Evolutionary conservation across 345 rosid species (phyloP).

Genomic region (Brassica rapa): DNA sequence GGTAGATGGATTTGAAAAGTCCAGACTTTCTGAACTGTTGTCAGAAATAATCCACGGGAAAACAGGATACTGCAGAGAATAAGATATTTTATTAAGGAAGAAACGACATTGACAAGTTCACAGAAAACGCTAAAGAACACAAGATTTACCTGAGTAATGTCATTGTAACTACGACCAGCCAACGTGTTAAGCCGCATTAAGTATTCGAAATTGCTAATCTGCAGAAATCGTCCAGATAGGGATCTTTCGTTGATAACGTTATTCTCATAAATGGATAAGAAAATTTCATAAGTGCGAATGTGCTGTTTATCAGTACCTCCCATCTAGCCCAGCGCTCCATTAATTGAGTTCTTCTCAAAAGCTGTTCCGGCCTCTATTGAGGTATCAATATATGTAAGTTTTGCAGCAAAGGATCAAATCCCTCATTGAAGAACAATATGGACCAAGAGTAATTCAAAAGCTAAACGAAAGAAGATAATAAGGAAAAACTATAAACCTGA

Average conservation of each 20-base stretch:
- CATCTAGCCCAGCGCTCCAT: constrained; percentile 99
- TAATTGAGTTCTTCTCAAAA: constrained; percentile 86
- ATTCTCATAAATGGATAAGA: constrained; percentile 14
- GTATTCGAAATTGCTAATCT: constrained; percentile 99
- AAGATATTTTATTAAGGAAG: constrained; percentile 24
- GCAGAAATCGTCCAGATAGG: constrained; percentile 42
- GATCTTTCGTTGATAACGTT: background rate
- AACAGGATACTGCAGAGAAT: constrained; percentile 89
- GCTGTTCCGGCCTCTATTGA: constrained; percentile 92
- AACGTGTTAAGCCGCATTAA: constrained; percentile 92
- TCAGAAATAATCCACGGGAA: constrained; percentile 97
- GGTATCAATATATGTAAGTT: constrained; percentile 33
- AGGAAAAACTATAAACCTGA: constrained; percentile 63
- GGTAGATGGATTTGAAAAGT: constrained; percentile 82
- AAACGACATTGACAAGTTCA: constrained; percentile 3
- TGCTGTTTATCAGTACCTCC: constrained; percentile 69
- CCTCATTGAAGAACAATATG: constrained; percentile 12
- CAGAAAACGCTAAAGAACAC: constrained; percentile 19
- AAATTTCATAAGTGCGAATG: constrained; percentile 28
- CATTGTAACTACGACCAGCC: constrained; percentile 99
- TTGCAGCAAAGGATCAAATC: constrained; percentile 27
- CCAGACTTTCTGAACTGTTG: constrained; percentile 70
- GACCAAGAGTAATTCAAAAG: constrained; percentile 27
- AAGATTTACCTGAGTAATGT: constrained; percentile 85
- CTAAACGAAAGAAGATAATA: constrained; percentile 9